These are phyloP conservation scores for Biscogniauxia sp. DNA, from an alignment of 2,329 filamentous ascomycete genomes.

Conservation along the genomic window DNA sequence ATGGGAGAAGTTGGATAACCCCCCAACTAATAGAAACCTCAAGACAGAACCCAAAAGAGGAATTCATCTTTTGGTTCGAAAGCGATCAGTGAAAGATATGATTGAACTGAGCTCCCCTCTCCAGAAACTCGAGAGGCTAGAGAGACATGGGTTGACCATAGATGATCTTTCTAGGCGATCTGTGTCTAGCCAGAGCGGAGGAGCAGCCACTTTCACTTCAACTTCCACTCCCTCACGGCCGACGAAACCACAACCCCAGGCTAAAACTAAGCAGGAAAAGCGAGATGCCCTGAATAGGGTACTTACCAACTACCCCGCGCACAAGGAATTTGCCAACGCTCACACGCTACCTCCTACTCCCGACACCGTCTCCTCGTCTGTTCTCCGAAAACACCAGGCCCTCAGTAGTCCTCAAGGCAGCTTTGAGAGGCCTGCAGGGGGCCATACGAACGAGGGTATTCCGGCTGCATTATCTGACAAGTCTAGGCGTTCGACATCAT, in stretches of 20 bases:
- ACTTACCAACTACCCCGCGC: conserved; percentile 43
- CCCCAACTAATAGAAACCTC: conserved; percentile 22
- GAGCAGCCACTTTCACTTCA: conserved; percentile 18
- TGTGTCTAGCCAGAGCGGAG: conserved; percentile 23
- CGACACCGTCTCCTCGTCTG: conserved; percentile 58
- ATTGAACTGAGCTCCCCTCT: conserved; percentile 47
- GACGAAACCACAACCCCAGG: conserved; percentile 12
- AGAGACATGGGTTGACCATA: conserved; percentile 28
- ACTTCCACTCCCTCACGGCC: conserved; percentile 13
- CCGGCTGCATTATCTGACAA: conserved; percentile 17
- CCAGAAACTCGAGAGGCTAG: conserved; percentile 48
- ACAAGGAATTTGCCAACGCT: conserved; percentile 40
- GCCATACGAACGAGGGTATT: conserved; percentile 18
- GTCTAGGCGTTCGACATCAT: conserved; percentile 27
- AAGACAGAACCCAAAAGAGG: conserved; percentile 34
- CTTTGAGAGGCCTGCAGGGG: conserved; percentile 16
- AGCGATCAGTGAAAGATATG: conserved; percentile 46
- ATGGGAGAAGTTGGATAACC: conserved; percentile 20
- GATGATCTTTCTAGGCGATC: conserved; percentile 32
- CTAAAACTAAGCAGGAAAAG: conserved; percentile 44
- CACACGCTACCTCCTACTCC: conserved; percentile 55
- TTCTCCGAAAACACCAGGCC: conserved; percentile 36
- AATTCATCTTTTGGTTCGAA: conserved; percentile 34
- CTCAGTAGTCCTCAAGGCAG: conserved; percentile 27
- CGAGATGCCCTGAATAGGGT: conserved; percentile 48